Conservation (phyloP, 2,329 filamentous ascomycete genomes). For the Aspergillus ibericus region DNA sequence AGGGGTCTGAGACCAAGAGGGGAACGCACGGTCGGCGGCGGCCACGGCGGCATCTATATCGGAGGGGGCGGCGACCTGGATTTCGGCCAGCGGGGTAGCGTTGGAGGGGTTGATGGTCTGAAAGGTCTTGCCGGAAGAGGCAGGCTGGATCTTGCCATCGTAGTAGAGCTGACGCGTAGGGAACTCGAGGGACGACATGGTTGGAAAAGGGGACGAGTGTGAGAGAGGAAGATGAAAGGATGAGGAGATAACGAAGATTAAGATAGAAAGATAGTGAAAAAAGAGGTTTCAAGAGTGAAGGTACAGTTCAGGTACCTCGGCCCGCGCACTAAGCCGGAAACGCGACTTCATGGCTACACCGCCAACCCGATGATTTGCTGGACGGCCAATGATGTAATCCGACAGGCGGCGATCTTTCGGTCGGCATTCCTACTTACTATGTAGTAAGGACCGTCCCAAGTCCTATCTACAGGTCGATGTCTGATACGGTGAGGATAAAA, state of each 20-base stretch:
- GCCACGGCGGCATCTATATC: constrained; percentile 72
- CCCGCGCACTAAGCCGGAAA: background rate
- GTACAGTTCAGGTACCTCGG: constrained; percentile 1
- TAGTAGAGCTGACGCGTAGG: constrained; percentile 69
- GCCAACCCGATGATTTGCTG: constrained; percentile 9
- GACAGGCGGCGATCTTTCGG: background rate
- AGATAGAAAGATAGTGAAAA: background rate
- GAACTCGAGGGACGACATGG: constrained; percentile 41
- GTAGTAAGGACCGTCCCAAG: no score
- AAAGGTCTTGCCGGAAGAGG: constrained; percentile 64
- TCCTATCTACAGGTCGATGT: no score
- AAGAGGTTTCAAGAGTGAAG: background rate
- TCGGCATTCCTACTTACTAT: no score
- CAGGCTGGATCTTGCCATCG: constrained; percentile 66
- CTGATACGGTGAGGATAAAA: no score
- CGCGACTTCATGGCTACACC: constrained; percentile 1
- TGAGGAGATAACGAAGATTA: constrained; percentile 3
- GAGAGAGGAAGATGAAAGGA: background rate
- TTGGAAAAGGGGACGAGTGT: constrained; percentile 6
- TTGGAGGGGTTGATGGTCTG: constrained; percentile 73
- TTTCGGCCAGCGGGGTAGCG: constrained; percentile 65
- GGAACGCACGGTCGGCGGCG: constrained; percentile 71
- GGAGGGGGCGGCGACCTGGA: constrained; percentile 66
- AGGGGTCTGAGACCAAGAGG: constrained; percentile 72
- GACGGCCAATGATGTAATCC: constrained; percentile 1